A percentile compares a stretch with the other conserved stretches of the same genome.
Conservation (phyloP, 768 basidiomycete genomes). For the Russula sp. region DNA sequence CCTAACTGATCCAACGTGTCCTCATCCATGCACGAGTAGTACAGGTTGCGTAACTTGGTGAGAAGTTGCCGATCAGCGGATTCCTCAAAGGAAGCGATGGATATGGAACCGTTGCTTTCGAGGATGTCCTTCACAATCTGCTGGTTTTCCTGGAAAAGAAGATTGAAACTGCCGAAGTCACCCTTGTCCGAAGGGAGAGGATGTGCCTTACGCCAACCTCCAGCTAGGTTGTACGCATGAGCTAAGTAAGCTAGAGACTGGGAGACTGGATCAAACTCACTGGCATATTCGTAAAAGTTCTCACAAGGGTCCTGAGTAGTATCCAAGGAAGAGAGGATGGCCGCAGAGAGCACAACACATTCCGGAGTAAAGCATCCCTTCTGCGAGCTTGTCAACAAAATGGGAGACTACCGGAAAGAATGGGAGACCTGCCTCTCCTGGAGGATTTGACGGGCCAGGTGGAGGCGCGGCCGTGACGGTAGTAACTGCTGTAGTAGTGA, state of each 20-base stretch:
- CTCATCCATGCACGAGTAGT: slow-evolving; percentile 79
- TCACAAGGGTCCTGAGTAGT: slow-evolving; percentile 86
- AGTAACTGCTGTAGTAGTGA: slow-evolving; percentile 36
- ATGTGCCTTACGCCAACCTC: slow-evolving; percentile 80
- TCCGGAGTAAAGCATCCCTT: slow-evolving; percentile 66
- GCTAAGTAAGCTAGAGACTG: background rate
- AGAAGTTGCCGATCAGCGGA: slow-evolving; percentile 51
- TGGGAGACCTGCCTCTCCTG: slow-evolving; percentile 37
- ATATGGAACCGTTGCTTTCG: slow-evolving; percentile 36
- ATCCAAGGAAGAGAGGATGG: slow-evolving; percentile 77
- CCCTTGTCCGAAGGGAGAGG: slow-evolving; percentile 86
- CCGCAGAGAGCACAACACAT: slow-evolving; percentile 79
- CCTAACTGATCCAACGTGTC: slow-evolving; percentile 69
- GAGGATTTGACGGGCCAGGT: slow-evolving; percentile 37
- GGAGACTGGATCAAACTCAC: slow-evolving; percentile 43
- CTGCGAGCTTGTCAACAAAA: slow-evolving; percentile 31
- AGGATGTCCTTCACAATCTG: slow-evolving; percentile 70
- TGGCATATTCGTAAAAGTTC: slow-evolving; percentile 89
- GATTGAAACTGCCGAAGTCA: slow-evolving; percentile 63
- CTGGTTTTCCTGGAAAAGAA: slow-evolving; percentile 68
- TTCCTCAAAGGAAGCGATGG: slow-evolving; percentile 25
- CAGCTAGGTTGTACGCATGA: slow-evolving; percentile 43
- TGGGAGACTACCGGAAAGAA: background rate
- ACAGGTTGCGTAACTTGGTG: slow-evolving; percentile 64
- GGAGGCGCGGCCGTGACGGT: slow-evolving; percentile 29